Base-by-base conservation (phyloP, 225 moss, liverwort and hornwort species). In the Neckera pumila region DNA sequence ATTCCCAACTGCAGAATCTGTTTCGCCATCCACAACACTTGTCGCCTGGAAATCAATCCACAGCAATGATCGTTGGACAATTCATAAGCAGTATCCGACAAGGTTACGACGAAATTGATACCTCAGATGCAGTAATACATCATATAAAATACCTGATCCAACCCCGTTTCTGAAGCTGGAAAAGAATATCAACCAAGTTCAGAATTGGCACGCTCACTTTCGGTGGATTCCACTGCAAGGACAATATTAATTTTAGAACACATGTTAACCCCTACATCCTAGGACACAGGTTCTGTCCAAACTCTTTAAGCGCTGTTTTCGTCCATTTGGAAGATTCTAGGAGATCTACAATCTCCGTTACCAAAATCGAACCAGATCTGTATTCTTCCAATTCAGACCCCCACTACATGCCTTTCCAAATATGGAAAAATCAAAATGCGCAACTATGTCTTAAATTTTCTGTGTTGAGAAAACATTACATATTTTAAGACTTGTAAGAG, bases 11-110 rank as follows among this genome's bases (percentile, higher is more conserved):
- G 97, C 89, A 99, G 93, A 87, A 97, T 94, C 87, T 99, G 97
- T 87, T 97, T 99, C 69, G 97, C 99, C 90, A 99, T 96, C 99
- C 99, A 99, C 86, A 97, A 91, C 51, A 99, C 99, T 89, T 99
- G 99, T 85, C 97, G 94, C 90, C 99, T 94, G 87, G 27, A 88
- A 86, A 88, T 40, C 87, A 85, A 85, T 83, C 69, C 89, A 85
- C 87, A 91, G 58, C 79, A 87, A 66, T 73, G 85, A 60, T 87
- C 7, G 30, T 73, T 82, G 22, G n/a, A 73, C 67, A 51, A 73
- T 71, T 66, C 77, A 72, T 71, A 45, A 59, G 81, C 78, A 70
- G 89, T 45, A 79, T 73, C 77, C 76, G n/a, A 81, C 38, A 81
- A 86, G n/a, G 54, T 21, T 70, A 81, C 38, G 45, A 82, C 65